These are phyloP conservation scores for Ophiostoma novo-ulmi DNA, from an alignment of 2,329 filamentous ascomycete species.

Conservation along the genomic window DNA sequence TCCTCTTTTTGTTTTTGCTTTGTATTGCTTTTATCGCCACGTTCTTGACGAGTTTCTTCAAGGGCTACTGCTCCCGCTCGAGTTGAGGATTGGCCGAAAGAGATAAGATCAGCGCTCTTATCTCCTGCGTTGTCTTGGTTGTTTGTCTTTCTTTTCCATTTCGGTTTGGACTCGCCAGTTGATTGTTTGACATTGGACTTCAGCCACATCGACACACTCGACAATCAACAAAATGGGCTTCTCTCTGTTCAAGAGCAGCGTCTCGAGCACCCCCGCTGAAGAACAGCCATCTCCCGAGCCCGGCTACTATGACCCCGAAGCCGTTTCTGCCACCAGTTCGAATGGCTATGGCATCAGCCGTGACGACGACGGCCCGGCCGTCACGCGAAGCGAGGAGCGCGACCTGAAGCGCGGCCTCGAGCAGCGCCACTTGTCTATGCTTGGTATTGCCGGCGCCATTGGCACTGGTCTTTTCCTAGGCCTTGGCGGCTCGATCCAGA, in stretches of 20 bases:
- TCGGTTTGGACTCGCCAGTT: neutral
- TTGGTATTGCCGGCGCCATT: conserved; percentile 49
- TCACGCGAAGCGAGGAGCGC: conserved; percentile 23
- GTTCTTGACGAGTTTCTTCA: neutral
- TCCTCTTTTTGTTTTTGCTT: neutral
- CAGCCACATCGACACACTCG: neutral
- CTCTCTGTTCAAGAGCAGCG: neutral
- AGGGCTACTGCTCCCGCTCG: neutral
- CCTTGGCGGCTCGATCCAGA: conserved; percentile 56
- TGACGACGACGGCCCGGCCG: conserved; percentile 15
- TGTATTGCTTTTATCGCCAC: neutral
- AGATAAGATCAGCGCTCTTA: neutral
- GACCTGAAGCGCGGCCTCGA: conserved; percentile 33
- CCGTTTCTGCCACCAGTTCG: neutral
- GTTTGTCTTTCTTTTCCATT: neutral
- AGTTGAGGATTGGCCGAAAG: neutral
- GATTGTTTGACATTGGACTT: neutral
- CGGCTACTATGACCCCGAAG: conserved; percentile 9
- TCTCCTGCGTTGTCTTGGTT: neutral
- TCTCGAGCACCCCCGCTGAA: neutral
- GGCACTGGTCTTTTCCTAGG: conserved; percentile 70
- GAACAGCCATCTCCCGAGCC: neutral
- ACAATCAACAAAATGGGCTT: neutral
- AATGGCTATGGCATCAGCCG: neutral
- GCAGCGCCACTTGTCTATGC: conserved; percentile 44